phyloP scores from a whole-genome alignment of 1,284 basidiomycete species.

The Anthracocystis walkeri region DNA sequence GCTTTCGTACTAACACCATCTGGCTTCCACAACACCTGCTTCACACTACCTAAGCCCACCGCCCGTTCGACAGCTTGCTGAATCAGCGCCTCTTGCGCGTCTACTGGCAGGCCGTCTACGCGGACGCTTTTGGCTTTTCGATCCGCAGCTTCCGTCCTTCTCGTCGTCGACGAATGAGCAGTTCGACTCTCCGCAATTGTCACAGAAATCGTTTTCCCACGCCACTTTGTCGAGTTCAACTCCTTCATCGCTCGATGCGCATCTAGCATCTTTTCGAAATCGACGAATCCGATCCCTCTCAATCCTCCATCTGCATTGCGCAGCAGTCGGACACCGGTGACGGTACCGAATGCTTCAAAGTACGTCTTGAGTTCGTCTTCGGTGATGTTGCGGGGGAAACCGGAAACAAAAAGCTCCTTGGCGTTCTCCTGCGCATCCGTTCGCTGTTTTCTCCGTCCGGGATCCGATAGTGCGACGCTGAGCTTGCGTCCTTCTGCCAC shows the following conservation, averaged over 20 bases:
- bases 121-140: constrained; percentile 43
- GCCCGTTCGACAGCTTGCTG: constrained; percentile 64
- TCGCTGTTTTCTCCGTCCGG: constrained; percentile 85
- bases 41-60: constrained; percentile 49
- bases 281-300: constrained; percentile 92
- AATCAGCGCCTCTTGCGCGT: constrained; percentile 67
- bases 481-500: constrained; percentile 76
- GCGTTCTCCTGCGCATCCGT: constrained; percentile 84
- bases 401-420: constrained; percentile 85
- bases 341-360: constrained; percentile 79
- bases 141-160: constrained; percentile 14
- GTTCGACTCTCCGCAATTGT: constrained; percentile 43
- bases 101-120: constrained; percentile 53
- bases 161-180: constrained; percentile 4
- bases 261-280: constrained; percentile 75
- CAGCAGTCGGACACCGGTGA: constrained; percentile 84
- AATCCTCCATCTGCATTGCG: constrained; percentile 78
- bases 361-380: constrained; percentile 80
- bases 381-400: constrained; percentile 80
- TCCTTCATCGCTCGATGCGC: constrained; percentile 63
- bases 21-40: constrained; percentile 57
- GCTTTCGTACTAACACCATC: constrained; percentile 39
- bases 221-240: constrained; percentile 55
- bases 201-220: constrained; percentile 60
- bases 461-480: constrained; percentile 89